phyloP scores from a whole-genome alignment of 202 grass and related monocot genomes.

The Setaria italica region DNA sequence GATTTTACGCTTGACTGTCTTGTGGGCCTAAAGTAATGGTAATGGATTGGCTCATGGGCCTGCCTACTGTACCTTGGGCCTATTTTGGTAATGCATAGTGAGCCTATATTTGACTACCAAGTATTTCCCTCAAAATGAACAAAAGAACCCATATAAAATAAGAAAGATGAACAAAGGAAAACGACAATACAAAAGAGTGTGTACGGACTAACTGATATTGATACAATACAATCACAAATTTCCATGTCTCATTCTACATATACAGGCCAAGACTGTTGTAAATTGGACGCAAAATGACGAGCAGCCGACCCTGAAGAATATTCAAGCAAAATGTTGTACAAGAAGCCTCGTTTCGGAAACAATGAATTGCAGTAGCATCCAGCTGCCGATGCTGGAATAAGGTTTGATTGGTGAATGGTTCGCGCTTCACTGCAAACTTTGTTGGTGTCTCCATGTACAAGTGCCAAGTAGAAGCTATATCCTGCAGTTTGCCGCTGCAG shows the following conservation, averaged over 20 bases:
- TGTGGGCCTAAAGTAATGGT: background rate
- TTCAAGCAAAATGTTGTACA: background rate
- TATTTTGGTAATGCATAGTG: background rate
- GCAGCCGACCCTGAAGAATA: background rate
- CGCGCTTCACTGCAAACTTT: background rate
- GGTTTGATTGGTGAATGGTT: background rate
- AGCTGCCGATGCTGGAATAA: background rate
- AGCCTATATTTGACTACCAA: too few species aligned
- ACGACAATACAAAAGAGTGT: background rate
- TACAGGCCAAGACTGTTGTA: background rate
- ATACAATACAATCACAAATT: conserved; percentile 21
- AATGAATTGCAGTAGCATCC: conserved; percentile 15
- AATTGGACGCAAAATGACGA: background rate
- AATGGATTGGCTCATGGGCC: background rate
- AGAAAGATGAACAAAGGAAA: background rate
- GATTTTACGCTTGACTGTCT: background rate
- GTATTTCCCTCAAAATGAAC: too few species aligned
- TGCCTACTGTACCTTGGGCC: background rate
- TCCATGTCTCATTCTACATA: background rate
- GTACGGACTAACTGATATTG: background rate
- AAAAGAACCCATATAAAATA: background rate
- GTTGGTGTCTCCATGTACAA: background rate
- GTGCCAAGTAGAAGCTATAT: conserved; percentile 50
- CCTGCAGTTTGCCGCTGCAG: conserved; percentile 72
- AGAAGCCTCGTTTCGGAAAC: background rate